Base-by-base conservation (phyloP, 177 flowering plant genomes). In the Vitis hybrid region DNA sequence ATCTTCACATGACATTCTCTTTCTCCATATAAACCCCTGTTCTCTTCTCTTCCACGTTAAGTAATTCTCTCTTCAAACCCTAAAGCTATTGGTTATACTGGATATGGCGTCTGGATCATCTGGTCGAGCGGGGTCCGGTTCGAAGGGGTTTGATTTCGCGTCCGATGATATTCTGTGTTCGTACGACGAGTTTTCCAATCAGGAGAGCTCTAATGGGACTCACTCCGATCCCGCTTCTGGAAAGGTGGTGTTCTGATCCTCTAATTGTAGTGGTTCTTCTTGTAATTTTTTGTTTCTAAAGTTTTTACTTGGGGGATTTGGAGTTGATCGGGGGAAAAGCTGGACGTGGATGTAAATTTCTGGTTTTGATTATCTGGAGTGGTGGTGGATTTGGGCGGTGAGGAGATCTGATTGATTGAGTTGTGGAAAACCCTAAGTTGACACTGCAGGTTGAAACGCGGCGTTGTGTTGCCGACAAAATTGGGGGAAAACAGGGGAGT, bases 91-190 rank as follows among this genome's bases (percentile, higher is more conserved):
- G 22, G 19, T 63, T 20, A 3, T 19, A 64, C 51, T 22, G 8
- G 15, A 48, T 50, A 92, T 92, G 97, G 97, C 96, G 65, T 92
- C 91, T 59, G 94, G 96, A 75, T 82, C 91, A 7, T 81, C 88
- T 50, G 91, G 89, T 53, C 79, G 92, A 72, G 52, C 72, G 15
- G 76, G 69, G 53, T 65, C 89, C 13, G 88, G 86, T 20, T 79
- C 90, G 20, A 87, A 87, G 77, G 88, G 82, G 26, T 94, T 87
- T 56, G 94, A 92, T 85, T 90, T 92, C 66, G 90, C 78, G 1
- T 61, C 95, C 7, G 99, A 93, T 70, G 96, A 92, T 62, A 85
- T 90, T 59, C 86, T 92, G 26, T 92, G 94, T 76, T 88, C 97
- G 2, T 90, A 92, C 68, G 92, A 92, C 18, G 94, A 94, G 69